Conservation (phyloP, 1,139 yeast species). For the Saccharomycopsis crataegensis region DNA sequence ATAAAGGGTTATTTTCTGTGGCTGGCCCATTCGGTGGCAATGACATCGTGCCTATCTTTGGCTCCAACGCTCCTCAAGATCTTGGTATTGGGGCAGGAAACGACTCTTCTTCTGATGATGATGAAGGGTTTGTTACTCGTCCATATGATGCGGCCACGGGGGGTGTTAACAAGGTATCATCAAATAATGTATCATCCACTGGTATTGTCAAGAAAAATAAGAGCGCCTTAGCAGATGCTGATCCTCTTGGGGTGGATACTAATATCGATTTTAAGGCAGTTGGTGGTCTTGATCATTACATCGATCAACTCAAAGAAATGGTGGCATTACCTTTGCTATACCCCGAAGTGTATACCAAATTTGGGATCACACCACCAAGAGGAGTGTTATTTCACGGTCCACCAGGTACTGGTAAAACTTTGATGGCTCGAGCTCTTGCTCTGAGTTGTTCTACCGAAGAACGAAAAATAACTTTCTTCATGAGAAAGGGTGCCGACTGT, state of each 20-base stretch:
- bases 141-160: conserved; percentile 21
- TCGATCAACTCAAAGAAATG: conserved; percentile 93
- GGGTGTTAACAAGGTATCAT: conserved; percentile 26
- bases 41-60: conserved; percentile 71
- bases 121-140: conserved; percentile 34
- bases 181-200: conserved; percentile 29
- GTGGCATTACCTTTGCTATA: conserved; percentile 87
- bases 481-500: conserved; percentile 98
- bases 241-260: conserved; percentile 92
- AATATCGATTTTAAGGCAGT: conserved; percentile 83
- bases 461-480: conserved; percentile 86
- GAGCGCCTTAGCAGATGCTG: conserved; percentile 78
- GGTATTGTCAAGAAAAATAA: conserved; percentile 43
- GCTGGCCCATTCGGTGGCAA: conserved; percentile 98
- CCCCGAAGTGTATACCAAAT: conserved; percentile 88
- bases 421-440: conserved; percentile 96
- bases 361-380: conserved; percentile 91
- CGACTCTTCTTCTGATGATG: conserved; percentile 59
- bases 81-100: conserved; percentile 27
- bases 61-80: conserved; percentile 46
- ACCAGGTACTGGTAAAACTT: conserved; percentile 98
- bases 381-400: conserved; percentile 99
- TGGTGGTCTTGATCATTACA: conserved; percentile 89
- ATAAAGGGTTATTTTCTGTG: conserved; percentile 69
- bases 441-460: conserved; percentile 83